Base-by-base conservation (phyloP, 2,329 filamentous ascomycete genomes). In the Fusarium fujikuroi region DNA sequence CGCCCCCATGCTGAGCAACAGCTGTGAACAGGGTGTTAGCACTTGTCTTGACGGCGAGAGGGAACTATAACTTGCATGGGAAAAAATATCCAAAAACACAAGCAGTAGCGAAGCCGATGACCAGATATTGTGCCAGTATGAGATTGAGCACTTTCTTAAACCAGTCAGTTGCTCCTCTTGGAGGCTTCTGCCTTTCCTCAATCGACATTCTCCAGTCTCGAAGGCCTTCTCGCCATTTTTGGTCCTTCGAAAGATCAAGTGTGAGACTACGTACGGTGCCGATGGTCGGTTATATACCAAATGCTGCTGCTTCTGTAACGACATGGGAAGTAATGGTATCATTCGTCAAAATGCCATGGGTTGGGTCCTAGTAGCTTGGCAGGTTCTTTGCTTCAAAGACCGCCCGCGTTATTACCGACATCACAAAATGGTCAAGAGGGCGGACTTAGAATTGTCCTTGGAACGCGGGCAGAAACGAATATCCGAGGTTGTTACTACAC, bases 91-190 rank as follows among this genome's bases (percentile, higher is more conserved):
- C 85, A 44, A 86, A 75, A 23, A 90, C 74, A 87, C 84, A 78
- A 82, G 83, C 81, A 83, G 89, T 69, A 3, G 84, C 88, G 74
- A 92, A 90, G 23, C 87, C 89, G 63, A 92, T 85, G 23, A 92
- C 84, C 63, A 92, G 87, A 88, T 90, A 92, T 82, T 92, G 91
- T 62, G 88, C 86, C 56, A 84, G 79, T 52, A 89, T 54, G 63
- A 88, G 80, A 67, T 70, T 67, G 54, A 59, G 60, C 16, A 69
- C 63, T 42, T 69, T 77, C 59, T 73, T 77, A 5, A 60, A 59
- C 68, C 76, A 70, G 36, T 43, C 59, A 32, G 60, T 42, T 12
- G 52, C 30, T 30, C 69, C 47, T 50, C 25, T 50, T 37, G 32
- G 50, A 49, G 54, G 39, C 39, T 62, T 60, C 40, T 73, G 37